Conservation (phyloP, 2,329 filamentous ascomycete species). For the Ophiocordyceps sinensis region DNA sequence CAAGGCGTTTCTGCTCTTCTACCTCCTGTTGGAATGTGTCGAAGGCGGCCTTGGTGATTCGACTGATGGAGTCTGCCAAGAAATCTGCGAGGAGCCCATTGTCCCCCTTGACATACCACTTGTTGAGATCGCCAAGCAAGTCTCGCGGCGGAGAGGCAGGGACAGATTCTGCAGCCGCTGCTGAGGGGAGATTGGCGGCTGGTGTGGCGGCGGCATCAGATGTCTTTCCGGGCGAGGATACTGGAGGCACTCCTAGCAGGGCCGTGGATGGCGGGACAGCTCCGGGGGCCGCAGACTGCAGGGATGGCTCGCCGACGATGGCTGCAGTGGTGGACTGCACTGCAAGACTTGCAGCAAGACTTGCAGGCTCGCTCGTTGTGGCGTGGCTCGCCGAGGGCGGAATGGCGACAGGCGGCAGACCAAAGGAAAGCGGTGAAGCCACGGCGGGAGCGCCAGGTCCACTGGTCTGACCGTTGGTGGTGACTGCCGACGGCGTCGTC, state of each 20-base stretch:
- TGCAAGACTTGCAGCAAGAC: no score
- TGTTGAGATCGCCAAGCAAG: conserved; percentile 32
- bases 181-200: conserved; percentile 2
- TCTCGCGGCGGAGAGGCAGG: conserved; percentile 17
- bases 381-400: no score
- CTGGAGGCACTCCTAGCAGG: not conserved
- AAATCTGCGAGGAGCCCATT: conserved; percentile 38
- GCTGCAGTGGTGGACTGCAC: no score
- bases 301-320: no score
- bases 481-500: no score
- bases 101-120: conserved; percentile 41
- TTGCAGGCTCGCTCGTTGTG: no score
- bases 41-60: conserved; percentile 28
- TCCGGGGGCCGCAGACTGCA: no score
- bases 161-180: conserved; percentile 4
- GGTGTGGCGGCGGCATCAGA: not conserved
- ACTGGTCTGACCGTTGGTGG: no score
- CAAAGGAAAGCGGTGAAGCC: no score
- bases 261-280: not conserved
- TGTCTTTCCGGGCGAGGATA: no score
- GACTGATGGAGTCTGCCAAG: conserved; percentile 27
- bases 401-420: no score
- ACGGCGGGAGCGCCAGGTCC: no score
- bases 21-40: conserved; percentile 24
- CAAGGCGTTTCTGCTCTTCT: conserved; percentile 24